These are phyloP conservation scores for Domatiomyces catenatus DNA, from an alignment of 2,329 filamentous ascomycete genomes.

Conservation along the genomic window DNA sequence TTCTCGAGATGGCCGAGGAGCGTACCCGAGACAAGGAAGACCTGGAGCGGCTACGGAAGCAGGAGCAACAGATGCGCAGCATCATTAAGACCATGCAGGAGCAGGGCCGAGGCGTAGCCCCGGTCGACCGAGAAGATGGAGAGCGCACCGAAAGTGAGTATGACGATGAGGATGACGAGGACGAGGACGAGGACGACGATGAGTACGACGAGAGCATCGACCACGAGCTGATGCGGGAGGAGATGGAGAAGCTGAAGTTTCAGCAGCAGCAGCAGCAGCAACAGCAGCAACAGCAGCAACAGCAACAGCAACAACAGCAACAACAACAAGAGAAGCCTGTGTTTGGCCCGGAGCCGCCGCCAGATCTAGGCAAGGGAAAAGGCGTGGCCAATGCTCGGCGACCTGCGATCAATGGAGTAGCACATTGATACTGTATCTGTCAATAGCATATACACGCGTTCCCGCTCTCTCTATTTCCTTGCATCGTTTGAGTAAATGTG, in stretches of 20 bases:
- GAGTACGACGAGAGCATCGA: constrained; percentile 44
- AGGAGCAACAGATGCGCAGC: constrained; percentile 80
- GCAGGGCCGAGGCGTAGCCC: constrained; percentile 64
- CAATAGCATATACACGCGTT: background rate
- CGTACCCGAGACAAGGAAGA: constrained; percentile 60
- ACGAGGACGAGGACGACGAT: constrained; percentile 39
- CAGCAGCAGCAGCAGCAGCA: background rate
- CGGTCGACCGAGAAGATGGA: constrained; percentile 32
- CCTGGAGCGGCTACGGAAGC: constrained; percentile 64
- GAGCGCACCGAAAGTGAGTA: constrained; percentile 36
- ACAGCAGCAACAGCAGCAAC: background rate
- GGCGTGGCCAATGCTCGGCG: background rate
- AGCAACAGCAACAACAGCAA: background rate
- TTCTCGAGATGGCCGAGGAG: constrained; percentile 93
- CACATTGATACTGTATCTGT: background rate
- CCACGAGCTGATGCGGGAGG: constrained; percentile 29
- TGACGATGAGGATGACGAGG: constrained; percentile 43
- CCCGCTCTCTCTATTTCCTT: background rate
- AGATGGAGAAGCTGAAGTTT: constrained; percentile 16
- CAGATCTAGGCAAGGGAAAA: constrained; percentile 19
- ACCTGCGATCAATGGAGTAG: background rate
- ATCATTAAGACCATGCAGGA: constrained; percentile 95
- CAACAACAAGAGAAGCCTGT: constrained; percentile 23
- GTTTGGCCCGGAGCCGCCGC: constrained; percentile 36
- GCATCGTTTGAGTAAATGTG: too few relatives aligned